Evolutionary conservation across 2,329 filamentous ascomycete genomes (phyloP).

Genomic region (Arthroderma uncinatum): DNA sequence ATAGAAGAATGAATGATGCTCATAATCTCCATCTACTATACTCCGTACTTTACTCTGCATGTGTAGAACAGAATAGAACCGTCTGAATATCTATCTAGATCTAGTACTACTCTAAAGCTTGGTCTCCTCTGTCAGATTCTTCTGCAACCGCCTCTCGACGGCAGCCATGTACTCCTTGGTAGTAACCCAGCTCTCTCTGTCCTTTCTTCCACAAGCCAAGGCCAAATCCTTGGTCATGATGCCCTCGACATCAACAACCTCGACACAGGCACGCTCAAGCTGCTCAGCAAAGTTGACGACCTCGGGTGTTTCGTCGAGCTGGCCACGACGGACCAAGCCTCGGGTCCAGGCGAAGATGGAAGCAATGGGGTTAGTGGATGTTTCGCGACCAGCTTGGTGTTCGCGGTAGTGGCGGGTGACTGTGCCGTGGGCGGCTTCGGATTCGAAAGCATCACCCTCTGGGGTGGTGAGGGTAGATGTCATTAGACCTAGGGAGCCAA

Average conservation of each 20-base stretch:
- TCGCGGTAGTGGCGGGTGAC: slow-evolving; percentile 98
- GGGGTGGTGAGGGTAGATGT: slow-evolving; percentile 95
- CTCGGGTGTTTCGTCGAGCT: slow-evolving; percentile 86
- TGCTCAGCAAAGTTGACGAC: slow-evolving; percentile 82
- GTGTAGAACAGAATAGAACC: background rate
- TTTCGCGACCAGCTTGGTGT: slow-evolving; percentile 95
- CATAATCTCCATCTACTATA: background rate
- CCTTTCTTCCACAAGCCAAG: slow-evolving; percentile 83
- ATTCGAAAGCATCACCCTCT: slow-evolving; percentile 92
- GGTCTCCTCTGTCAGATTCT: slow-evolving; percentile 41
- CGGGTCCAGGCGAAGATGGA: slow-evolving; percentile 99
- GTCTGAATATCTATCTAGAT: background rate
- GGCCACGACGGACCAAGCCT: slow-evolving; percentile 82
- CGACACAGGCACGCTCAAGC: slow-evolving; percentile 84
- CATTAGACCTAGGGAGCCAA: slow-evolving; percentile 96
- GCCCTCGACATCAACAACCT: slow-evolving; percentile 84
- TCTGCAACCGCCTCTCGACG: slow-evolving; percentile 81
- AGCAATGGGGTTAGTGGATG: slow-evolving; percentile 95
- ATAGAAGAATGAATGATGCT: background rate
- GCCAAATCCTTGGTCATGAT: slow-evolving; percentile 99
- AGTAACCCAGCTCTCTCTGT: slow-evolving; percentile 74
- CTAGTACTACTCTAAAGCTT: slow-evolving; percentile 10
- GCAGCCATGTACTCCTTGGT: slow-evolving; percentile 85
- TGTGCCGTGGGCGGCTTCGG: slow-evolving; percentile 94
- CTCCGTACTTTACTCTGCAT: background rate